Percentiles rank a stretch among this genome's conserved stretches.
Conservation (phyloP, 176 grass and related monocot species). For the Bonia amplexicaulis region DNA sequence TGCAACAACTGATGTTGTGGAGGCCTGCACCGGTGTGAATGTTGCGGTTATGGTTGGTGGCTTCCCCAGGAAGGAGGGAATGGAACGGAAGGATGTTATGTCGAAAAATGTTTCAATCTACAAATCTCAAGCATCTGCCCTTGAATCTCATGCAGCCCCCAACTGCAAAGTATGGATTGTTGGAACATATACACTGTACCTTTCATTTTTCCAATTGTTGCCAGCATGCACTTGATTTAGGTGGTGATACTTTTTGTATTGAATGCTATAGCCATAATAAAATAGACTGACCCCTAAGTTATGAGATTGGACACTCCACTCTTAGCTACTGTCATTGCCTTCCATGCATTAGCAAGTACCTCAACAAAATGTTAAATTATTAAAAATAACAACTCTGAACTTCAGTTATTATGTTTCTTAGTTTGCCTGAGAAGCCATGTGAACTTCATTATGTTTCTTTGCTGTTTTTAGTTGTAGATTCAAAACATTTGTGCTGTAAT, state of each 20-base stretch:
- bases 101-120: slow-evolving; percentile 99
- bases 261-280: not conserved
- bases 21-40: slow-evolving; percentile 95
- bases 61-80: slow-evolving; percentile 96
- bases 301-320: not conserved
- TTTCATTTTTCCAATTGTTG: not conserved
- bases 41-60: slow-evolving; percentile 98
- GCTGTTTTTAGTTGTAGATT: not conserved
- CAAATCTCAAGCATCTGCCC: slow-evolving; percentile 90
- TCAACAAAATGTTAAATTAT: not conserved
- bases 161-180: slow-evolving; percentile 71
- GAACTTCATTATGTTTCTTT: not conserved
- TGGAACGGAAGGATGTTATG: slow-evolving; percentile 99
- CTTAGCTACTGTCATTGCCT: not conserved
- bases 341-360: not conserved
- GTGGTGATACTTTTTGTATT: not conserved
- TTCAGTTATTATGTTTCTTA: slow-evolving; percentile 1
- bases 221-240: not conserved
- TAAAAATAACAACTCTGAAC: not conserved
- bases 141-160: slow-evolving; percentile 79
- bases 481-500: not conserved
- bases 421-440: slow-evolving; percentile 1
- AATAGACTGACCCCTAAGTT: not conserved
- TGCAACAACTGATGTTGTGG: slow-evolving; percentile 84
- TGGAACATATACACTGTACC: not conserved